Evolutionary conservation across 129 eudicot genomes (phyloP).

Genomic region (Kitagawia praeruptora): DNA sequence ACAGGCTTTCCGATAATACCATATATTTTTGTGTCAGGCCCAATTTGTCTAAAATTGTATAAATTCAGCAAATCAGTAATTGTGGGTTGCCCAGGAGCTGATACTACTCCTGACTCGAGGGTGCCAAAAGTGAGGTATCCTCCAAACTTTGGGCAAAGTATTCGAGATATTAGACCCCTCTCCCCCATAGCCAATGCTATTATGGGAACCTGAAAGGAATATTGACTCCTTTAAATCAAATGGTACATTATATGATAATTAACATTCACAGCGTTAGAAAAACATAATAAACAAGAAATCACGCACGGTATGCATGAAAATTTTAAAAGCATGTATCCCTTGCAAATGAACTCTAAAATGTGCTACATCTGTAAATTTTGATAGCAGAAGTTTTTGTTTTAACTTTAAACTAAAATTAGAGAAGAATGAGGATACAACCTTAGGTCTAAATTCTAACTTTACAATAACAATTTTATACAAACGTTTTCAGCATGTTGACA

Average conservation of each 20-base stretch:
- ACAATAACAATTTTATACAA: neutral
- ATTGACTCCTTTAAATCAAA: neutral
- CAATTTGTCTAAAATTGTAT: slow-evolving; percentile 76
- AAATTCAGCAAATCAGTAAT: slow-evolving; percentile 62
- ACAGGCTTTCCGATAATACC: slow-evolving; percentile 95
- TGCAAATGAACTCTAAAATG: neutral
- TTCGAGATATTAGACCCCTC: slow-evolving; percentile 75
- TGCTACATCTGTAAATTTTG: neutral
- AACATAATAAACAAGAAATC: neutral
- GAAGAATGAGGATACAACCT: neutral
- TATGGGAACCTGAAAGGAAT: slow-evolving; percentile 65
- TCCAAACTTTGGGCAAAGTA: slow-evolving; percentile 89
- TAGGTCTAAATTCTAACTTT: slow-evolving; percentile 4
- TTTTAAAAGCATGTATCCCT: neutral
- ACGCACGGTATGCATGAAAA: neutral
- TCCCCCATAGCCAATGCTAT: slow-evolving; percentile 99
- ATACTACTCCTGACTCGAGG: slow-evolving; percentile 62
- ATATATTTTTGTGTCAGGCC: slow-evolving; percentile 71
- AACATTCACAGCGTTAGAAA: neutral
- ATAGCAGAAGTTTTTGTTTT: neutral
- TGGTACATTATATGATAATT: neutral
- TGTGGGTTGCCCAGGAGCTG: slow-evolving; percentile 98
- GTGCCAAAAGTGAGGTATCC: slow-evolving; percentile 93
- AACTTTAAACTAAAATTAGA: no score
- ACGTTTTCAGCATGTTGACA: neutral